A percentile compares a stretch with the other conserved stretches of the same genome.
These are phyloP conservation scores for Favolaschia claudopus DNA, from an alignment of 768 basidiomycete genomes.

Conservation along the genomic window DNA sequence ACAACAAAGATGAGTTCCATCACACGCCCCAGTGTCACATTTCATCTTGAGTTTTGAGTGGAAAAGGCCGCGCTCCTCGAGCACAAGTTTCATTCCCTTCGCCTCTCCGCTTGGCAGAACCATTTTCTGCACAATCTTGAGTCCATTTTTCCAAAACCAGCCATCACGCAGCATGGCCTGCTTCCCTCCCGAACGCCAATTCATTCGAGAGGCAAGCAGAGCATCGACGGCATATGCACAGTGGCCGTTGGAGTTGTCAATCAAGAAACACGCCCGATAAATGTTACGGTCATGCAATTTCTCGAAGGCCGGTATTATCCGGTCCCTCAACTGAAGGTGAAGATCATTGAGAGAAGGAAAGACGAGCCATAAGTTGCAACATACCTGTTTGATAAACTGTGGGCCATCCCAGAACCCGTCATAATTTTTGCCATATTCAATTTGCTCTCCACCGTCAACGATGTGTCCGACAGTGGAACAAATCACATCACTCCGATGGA, in stretches of 20 bases:
- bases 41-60: not conserved
- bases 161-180: not conserved
- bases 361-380: not conserved
- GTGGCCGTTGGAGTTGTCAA: constrained; percentile 42
- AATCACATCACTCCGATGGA: constrained; percentile 38
- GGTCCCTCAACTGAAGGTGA: not conserved
- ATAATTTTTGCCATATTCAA: constrained; percentile 41
- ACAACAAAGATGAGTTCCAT: not conserved
- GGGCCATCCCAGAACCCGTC: constrained; percentile 37
- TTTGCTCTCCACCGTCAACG: constrained; percentile 22
- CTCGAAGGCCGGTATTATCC: not conserved
- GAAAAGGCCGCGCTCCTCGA: not conserved
- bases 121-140: not conserved
- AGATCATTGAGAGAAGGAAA: not conserved
- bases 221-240: constrained; percentile 38
- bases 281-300: not conserved
- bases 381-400: constrained; percentile 36
- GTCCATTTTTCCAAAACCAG: not conserved
- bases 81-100: not conserved
- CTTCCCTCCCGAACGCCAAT: constrained; percentile 18
- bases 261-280: constrained; percentile 35
- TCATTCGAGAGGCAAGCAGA: constrained; percentile 35
- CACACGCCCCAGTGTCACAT: not conserved
- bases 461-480: constrained; percentile 29
- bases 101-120: not conserved